These are phyloP conservation scores for Xylogone sp. DNA, from an alignment of 2,329 filamentous ascomycete species.

Conservation along the genomic window DNA sequence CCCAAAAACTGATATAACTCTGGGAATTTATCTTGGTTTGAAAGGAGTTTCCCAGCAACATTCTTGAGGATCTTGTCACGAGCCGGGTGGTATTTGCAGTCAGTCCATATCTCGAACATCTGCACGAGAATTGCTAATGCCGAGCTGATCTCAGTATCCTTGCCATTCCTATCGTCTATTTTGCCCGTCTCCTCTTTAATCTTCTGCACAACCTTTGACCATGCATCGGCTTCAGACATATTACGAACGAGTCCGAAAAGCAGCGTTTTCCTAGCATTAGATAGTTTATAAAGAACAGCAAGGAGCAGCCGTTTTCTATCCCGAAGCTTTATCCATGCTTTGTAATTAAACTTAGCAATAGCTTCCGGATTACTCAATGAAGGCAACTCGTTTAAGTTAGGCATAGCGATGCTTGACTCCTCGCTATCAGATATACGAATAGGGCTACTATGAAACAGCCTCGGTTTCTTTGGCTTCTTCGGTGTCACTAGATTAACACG, in stretches of 20 bases:
- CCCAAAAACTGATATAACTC: constrained; percentile 4
- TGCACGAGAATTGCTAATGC: constrained; percentile 15
- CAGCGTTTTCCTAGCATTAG: not conserved
- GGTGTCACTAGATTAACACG: constrained; percentile 13
- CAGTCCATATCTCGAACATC: constrained; percentile 27
- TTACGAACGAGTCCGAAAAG: constrained; percentile 11
- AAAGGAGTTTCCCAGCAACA: constrained; percentile 11
- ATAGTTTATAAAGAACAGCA: constrained; percentile 33
- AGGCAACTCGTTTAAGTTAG: constrained; percentile 13
- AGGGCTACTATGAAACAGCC: constrained; percentile 8
- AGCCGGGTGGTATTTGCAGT: constrained; percentile 18
- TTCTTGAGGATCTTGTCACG: constrained; percentile 11
- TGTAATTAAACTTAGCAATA: constrained; percentile 16
- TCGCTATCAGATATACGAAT: constrained; percentile 14
- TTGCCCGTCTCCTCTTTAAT: constrained; percentile 3
- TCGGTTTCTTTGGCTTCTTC: constrained; percentile 10
- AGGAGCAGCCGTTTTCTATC: constrained; percentile 36
- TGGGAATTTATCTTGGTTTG: constrained; percentile 12
- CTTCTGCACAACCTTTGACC: constrained; percentile 12
- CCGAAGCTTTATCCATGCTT: constrained; percentile 13
- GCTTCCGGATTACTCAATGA: constrained; percentile 14
- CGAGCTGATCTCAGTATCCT: constrained; percentile 8
- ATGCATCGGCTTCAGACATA: constrained; percentile 11
- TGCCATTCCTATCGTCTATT: constrained; percentile 7
- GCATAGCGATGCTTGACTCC: constrained; percentile 2